Percentiles rank a stretch among this genome's conserved stretches.
phyloP scores from a whole-genome alignment of 2,329 filamentous ascomycete species.

The Colletotrichum neosansevieriae region DNA sequence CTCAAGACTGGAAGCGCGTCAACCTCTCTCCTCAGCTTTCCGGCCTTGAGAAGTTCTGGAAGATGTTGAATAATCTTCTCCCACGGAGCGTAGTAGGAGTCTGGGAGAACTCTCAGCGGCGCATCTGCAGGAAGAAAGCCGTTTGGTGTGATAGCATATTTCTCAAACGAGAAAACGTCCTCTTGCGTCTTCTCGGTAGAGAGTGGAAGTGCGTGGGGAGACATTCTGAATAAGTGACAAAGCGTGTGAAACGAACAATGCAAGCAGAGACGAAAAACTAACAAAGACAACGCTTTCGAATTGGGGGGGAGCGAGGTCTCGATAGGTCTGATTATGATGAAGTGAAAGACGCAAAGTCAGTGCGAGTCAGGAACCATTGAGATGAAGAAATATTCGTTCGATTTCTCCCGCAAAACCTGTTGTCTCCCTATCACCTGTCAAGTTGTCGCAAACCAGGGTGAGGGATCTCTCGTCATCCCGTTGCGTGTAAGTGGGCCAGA shows the following conservation, averaged over 20 bases:
- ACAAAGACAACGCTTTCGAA: not conserved
- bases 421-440: constrained; percentile 5
- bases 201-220: constrained; percentile 54
- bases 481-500: constrained; percentile 24
- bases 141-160: constrained; percentile 62
- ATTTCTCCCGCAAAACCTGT: not conserved
- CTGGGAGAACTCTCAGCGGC: constrained; percentile 74
- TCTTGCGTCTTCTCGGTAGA: constrained; percentile 29
- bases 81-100: constrained; percentile 84
- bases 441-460: not conserved
- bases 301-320: not conserved
- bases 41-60: constrained; percentile 73
- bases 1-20: constrained; percentile 77
- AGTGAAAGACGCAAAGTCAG: not conserved
- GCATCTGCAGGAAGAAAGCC: constrained; percentile 82
- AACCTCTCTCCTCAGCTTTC: constrained; percentile 72
- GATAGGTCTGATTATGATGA: not conserved
- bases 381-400: constrained; percentile 25
- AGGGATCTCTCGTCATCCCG: constrained; percentile 20
- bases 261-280: not conserved
- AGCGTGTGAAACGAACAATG: not conserved
- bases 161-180: constrained; percentile 44
- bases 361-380: constrained; percentile 23
- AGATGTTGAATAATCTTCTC: constrained; percentile 77
- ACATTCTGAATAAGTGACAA: constrained; percentile 49